Base-by-base conservation (phyloP, 2,329 filamentous ascomycete species). In the Hypoxylon rubiginosum region DNA sequence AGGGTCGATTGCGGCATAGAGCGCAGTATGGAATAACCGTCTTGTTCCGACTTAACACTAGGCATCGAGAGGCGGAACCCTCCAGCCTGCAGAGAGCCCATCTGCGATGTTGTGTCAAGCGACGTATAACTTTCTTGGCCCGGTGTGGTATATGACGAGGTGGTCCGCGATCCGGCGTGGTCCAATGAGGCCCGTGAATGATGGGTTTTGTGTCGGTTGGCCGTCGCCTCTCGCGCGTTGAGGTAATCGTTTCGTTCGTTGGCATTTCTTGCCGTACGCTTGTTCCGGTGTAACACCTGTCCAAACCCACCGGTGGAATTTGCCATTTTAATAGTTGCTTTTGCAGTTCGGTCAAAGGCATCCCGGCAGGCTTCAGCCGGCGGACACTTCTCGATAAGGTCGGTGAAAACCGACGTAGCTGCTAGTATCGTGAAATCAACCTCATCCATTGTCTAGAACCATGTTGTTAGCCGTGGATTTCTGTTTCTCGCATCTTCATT, bases 371-470 rank as follows among this genome's bases (percentile, higher is more conserved):
- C 93, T 83, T 97, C 94, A 32, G 95, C 95, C 0, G 95, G 95
- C 0, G 95, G 94, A 72, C 96, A 98, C 78, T 97, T 97, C 71
- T 97, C 92, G 70, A 97, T 94, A 68, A 98, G 85, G 75, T 97
- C 96, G 4, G 90, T 91, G 46, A 98, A 90, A 8, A 98, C 94
- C 1, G 95, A 97, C 52, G 93, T 97, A 21, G 94, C 95, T 8
- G 94, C 93, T 52, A 97, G 84, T 8, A 98, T 92, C 0, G 95
- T 98, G 74, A 97, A 97, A 77, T 98, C 95, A n/a, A 98, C 94
- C 77, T 98, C 95, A 74, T 98, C 94, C 82, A 97, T 91, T 7
- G 91, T 92, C 88, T 90, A 60, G 21, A 32, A 36, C 50, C n/a
- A 48, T n/a, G n/a, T n/a, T 28, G 62, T 82, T 72, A 82, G 76